Conservation (phyloP, 108 stramenopile genomes). For the Chaetoceros muelleri region DNA sequence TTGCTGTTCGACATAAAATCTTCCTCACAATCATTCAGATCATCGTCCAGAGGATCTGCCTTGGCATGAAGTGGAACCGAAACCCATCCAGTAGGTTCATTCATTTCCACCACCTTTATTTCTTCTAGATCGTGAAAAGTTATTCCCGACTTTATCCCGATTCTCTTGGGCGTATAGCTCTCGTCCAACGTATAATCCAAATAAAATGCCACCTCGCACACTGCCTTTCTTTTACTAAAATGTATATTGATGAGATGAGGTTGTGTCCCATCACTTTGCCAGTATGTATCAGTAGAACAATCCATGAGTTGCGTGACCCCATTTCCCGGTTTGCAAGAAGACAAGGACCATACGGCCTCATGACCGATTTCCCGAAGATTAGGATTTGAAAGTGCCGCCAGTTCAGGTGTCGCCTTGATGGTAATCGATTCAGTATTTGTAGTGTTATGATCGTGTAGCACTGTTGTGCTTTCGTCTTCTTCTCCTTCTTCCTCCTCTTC, state of each 20-base stretch:
- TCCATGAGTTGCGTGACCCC: slow-evolving; percentile 92
- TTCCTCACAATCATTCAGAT: slow-evolving; percentile 24
- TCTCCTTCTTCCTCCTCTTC: slow-evolving; percentile 24
- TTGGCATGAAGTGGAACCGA: slow-evolving; percentile 49
- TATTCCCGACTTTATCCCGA: slow-evolving; percentile 75
- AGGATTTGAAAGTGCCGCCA: slow-evolving; percentile 42
- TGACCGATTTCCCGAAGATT: slow-evolving; percentile 61
- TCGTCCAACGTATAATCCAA: slow-evolving; percentile 87
- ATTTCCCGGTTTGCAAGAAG: slow-evolving; percentile 95
- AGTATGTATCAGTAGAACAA: slow-evolving; percentile 75
- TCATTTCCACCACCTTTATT: slow-evolving; percentile 67
- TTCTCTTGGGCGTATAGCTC: slow-evolving; percentile 90
- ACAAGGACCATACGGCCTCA: slow-evolving; percentile 85
- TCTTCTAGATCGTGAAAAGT: slow-evolving; percentile 88
- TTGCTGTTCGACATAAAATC: slow-evolving; percentile 8
- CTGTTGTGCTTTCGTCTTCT: neutral
- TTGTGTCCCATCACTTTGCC: slow-evolving; percentile 91
- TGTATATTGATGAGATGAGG: slow-evolving; percentile 94
- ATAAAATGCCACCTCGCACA: slow-evolving; percentile 81
- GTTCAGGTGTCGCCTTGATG: slow-evolving; percentile 40
- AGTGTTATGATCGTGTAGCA: neutral
- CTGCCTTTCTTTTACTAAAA: slow-evolving; percentile 76
- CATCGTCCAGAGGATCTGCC: slow-evolving; percentile 53
- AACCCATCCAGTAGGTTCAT: slow-evolving; percentile 85
- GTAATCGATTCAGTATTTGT: slow-evolving; percentile 4